Evolutionary conservation across 768 basidiomycete species (phyloP), one percentile per base, ranked within the genome.

Genomic region (Suillus tomentosus): DNA sequence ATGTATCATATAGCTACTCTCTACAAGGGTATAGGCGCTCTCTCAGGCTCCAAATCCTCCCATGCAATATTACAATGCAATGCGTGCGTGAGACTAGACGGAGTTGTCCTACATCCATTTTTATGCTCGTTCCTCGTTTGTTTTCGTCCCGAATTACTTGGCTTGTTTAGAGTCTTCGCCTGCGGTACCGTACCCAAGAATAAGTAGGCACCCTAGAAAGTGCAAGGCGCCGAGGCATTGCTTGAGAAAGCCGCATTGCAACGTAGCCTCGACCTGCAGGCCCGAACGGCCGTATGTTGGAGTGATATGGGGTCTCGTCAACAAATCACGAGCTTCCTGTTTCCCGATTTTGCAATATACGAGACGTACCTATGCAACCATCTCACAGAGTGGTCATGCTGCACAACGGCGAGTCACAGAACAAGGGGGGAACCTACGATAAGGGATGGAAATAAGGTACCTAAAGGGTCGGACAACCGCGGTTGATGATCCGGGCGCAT

Each of bases 31-130:
- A 60, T 64, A 50, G 31, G 62, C 39, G 56, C 31, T 31, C 63
- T 72, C 71, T 60, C 72, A 74, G 65, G 70, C 63, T 36, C 62
- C 64, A 57, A 47, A 53, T 27, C n/a, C 72, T 72, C 72, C 65
- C 73, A 72, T 64, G 68, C 68, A 42, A 57, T 51, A 60, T 55
- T 67, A 54, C 62, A 65, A 67, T 59, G 54, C 31, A 37, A 5
- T 40, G 45, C 50, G 68, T 74, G 71, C 72, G 71, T 68, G 65
- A 34, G 22, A 64, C 63, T 64, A 24, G 45, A 58, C 43, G 48
- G 57, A 60, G 47, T 14, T 36, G 47, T 14, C 14, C 50, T 51
- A 27, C 50, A 0, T 62, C 48, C 36, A 36, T 56, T 56, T 62
- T 56, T 27, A 58, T 19, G 27, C 59, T 10, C 6, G 61, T 48